Conservation (phyloP, 2,329 filamentous ascomycete species). For the Fusarium sterilihyphosum region DNA sequence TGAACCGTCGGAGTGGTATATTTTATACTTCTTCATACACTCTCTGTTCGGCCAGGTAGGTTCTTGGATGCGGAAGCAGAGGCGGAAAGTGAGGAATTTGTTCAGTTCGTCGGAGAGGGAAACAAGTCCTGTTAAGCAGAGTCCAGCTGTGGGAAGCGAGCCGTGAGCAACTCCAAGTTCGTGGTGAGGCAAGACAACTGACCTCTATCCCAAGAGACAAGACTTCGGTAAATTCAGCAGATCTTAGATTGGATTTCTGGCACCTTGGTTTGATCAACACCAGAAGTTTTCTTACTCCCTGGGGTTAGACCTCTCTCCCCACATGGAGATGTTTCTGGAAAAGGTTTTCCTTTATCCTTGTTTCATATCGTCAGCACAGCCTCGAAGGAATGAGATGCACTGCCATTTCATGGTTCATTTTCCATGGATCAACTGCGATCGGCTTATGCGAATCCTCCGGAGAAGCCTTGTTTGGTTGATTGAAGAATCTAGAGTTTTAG, state of each 20-base stretch:
- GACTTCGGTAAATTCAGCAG: background rate
- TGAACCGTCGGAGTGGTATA: constrained; percentile 9
- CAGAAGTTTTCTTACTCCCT: background rate
- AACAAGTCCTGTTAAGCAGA: background rate
- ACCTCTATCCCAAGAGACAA: no score
- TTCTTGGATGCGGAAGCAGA: background rate
- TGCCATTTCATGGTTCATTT: background rate
- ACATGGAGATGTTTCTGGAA: background rate
- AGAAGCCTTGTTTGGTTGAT: background rate
- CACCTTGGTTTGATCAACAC: background rate
- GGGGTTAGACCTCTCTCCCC: background rate
- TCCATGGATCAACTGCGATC: background rate
- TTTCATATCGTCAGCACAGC: background rate
- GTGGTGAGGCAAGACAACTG: background rate
- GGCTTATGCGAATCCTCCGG: background rate
- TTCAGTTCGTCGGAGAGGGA: background rate
- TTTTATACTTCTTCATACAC: background rate
- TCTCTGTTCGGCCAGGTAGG: background rate
- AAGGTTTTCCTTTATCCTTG: background rate
- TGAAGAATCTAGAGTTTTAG: rapidly evolving
- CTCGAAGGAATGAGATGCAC: background rate
- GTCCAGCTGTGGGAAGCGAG: background rate
- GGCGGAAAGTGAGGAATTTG: background rate
- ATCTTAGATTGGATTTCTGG: background rate
- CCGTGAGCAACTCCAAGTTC: background rate